Base-by-base conservation (phyloP, 1,284 basidiomycete species). In the Ceratobasidium sp. region DNA sequence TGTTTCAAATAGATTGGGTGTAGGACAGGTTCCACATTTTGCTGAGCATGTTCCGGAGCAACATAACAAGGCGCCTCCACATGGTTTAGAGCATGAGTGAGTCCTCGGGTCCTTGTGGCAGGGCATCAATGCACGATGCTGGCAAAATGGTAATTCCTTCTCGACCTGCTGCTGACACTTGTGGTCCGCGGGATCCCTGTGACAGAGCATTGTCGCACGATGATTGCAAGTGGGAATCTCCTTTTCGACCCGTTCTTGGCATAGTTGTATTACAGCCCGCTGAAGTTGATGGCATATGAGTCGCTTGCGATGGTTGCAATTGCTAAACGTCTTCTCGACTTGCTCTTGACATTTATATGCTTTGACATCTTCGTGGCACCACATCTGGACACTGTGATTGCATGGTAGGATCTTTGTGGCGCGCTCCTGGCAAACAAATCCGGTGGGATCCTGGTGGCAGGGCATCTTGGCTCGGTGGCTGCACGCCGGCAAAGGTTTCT, bases 221-320 rank as follows among this genome's bases (percentile, higher is more conserved):
- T 90, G 88, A 73, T 89, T 86, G 75, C 88, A 90, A 2, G 73
- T 73, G 0, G 81, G 78, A 6, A 89, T 80, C 2, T 71, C 64
- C 73, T 84, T 87, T 39, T 69, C 70, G 11, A 89, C 79, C 11
- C 71, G 62, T 41, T 41, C 39, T 41, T n/a, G n/a, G n/a, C n/a
- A n/a, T n/a, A n/a, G n/a, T n/a, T n/a, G n/a, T n/a, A n/a, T n/a
- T n/a, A n/a, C n/a, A n/a, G n/a, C n/a, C n/a, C n/a, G n/a, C n/a
- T n/a, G n/a, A n/a, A n/a, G n/a, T n/a, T n/a, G n/a, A n/a, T n/a
- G n/a, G n/a, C n/a, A n/a, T n/a, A n/a, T n/a, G n/a, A n/a, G n/a
- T 36, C 33, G 33, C 33, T 11, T 36, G 33, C 33, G 33, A 11
- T 36, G 33, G 11, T 4, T 36, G 33, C 33, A 36, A 36, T 36